These are phyloP conservation scores for Ophiorrhiza pumila DNA, from an alignment of 257 asterid species.

Conservation along the genomic window DNA sequence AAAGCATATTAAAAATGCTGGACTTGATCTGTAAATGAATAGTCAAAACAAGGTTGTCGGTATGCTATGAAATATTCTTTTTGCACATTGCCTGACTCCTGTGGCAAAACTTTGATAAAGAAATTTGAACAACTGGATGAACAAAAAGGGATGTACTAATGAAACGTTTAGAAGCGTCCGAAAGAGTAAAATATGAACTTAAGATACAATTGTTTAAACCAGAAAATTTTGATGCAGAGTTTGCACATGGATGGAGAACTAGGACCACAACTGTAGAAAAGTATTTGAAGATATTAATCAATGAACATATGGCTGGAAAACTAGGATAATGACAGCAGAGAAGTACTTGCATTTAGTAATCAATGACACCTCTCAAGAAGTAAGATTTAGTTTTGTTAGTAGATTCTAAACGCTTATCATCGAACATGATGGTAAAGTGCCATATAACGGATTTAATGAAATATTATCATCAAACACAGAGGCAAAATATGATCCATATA, in stretches of 20 bases:
- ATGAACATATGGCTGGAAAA: not conserved
- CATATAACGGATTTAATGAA: too few species aligned
- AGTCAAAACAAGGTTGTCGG: not conserved
- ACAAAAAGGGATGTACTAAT: not conserved
- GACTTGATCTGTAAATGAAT: not conserved
- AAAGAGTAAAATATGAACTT: not conserved
- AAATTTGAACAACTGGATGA: too few species aligned
- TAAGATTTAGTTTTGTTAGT: not conserved
- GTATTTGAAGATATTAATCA: not conserved
- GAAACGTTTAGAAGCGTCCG: not conserved
- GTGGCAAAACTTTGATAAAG: too few species aligned
- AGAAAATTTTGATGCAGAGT: not conserved
- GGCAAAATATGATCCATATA: too few species aligned
- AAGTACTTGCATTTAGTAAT: not conserved
- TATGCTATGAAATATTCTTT: not conserved
- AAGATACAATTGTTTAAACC: too few species aligned
- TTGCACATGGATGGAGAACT: not conserved
- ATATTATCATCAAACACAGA: too few species aligned
- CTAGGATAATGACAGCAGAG: not conserved
- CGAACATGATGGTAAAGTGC: too few species aligned
- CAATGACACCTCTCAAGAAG: not conserved
- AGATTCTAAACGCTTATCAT: not conserved
- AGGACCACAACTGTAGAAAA: not conserved
- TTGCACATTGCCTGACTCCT: not conserved
- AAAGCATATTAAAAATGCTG: not conserved